Conservation (phyloP, 176 grass and related monocot genomes). For the Paspalum notatum region DNA sequence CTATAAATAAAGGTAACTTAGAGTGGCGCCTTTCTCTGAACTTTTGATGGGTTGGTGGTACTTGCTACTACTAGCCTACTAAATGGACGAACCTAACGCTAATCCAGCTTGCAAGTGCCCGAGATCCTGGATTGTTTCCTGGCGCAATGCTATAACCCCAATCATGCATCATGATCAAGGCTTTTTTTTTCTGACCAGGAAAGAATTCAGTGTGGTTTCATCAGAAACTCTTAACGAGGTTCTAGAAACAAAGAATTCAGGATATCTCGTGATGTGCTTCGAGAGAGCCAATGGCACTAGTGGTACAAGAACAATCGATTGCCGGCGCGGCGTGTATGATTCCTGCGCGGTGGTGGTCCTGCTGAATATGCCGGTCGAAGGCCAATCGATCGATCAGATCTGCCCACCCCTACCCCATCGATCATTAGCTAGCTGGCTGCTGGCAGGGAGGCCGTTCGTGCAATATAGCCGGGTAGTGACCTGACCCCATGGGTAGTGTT, state of each 20-base stretch:
- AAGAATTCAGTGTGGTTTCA: too few relatives aligned
- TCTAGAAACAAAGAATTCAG: too few relatives aligned
- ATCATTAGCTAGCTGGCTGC: not conserved
- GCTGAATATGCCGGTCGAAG: not conserved
- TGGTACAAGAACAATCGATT: not conserved
- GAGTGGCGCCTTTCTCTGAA: not conserved
- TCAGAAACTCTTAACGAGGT: not conserved
- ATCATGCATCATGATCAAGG: not conserved
- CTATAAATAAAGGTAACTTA: not conserved
- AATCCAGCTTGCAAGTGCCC: constrained; percentile 23
- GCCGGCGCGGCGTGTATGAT: not conserved
- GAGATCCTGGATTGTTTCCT: constrained; percentile 32
- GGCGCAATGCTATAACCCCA: not conserved
- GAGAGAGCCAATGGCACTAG: not conserved
- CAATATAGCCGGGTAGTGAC: too few relatives aligned
- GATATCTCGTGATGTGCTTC: not conserved
- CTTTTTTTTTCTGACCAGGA: too few relatives aligned
- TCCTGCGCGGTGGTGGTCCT: not conserved
- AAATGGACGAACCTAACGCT: not conserved
- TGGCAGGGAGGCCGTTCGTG: not conserved
- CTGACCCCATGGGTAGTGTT: not conserved
- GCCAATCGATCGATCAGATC: not conserved
- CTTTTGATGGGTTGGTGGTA: not conserved
- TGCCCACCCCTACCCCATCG: not conserved
- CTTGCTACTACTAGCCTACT: not conserved